Base-by-base conservation (phyloP, 73 alveolate species). In the Breviolum minutum region DNA sequence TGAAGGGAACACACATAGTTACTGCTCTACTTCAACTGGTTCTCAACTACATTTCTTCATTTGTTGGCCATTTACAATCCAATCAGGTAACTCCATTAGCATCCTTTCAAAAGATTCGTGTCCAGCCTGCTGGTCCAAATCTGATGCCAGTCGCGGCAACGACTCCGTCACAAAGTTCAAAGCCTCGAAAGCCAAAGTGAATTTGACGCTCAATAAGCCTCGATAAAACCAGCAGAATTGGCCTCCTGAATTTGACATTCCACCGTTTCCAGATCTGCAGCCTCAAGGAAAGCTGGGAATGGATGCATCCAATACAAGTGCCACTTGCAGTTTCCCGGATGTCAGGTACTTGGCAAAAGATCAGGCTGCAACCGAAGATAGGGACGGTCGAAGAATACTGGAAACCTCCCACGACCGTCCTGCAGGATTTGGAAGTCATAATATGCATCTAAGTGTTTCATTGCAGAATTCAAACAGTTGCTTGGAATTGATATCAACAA, bases 381-480 rank as follows among this genome's bases (percentile, higher is more conserved):
- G 86, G 71, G 95, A 40, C 7, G 95, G 95, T 48, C 95, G 84
- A 17, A 88, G 69, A 60, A 88, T 88, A 70, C 95, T 88, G 70
- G 85, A 88, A 19, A 88, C 95, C 73, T 88, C 95, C 95, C 95
- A 88, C 27, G 95, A 88, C 54, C 95, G 95, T 16, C 95, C 95
- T 88, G 92, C 61, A 10, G 0, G 3, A 22, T 10, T 10, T 13
- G 32, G 5, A 8, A 24, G 24, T 13, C 60, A 77, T 62, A n/a
- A 76, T 77, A 13, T 10, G 4, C 11, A 24, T 9, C 63, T 26
- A 77, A 10, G 24, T 26, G 29, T 29, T 40, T 0, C 54, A 40
- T 40, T 3, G 54, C 54, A 40, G 0, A 40, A 68, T 68, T 14
- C 17, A 68, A 68, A 68, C 77, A 68, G 17, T 14, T 68, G 77